Evolutionary conservation across 345 rosid genomes (phyloP), one percentile per base, ranked within the genome.

Genomic region (Alliaria petiolata): DNA sequence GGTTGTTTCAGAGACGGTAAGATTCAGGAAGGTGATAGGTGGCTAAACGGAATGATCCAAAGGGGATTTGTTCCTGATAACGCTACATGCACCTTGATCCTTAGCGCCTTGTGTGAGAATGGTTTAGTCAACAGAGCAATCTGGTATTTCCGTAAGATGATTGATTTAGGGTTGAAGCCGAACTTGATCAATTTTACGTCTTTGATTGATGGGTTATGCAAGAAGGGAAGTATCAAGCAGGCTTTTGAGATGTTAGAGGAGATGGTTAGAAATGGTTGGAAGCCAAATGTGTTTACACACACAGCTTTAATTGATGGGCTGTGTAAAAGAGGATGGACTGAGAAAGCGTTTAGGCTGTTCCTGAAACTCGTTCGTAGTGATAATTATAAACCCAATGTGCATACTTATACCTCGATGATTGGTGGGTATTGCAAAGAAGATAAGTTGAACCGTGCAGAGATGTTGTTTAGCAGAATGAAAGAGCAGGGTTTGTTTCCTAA

Each of bases 311-410:
- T 91, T 62, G 91, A 93, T 51, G 97, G 96, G 50, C 72, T 93
- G 44, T 91, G 98, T 77, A 91, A 83, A 85, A 91, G 89, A 70
- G 89, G 96, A 8, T 91, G 96, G 98, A 93, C 89, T 6, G 98
- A 93, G 58, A 93, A 86, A 80, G 97, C 92, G 36, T 93, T 91
- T 66, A 87, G 97, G 69, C 65, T 91, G 74, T 93, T 93, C 38
- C 76, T 93, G 75, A 91, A 91, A 85, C 92, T 89, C n/a, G 90
- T 89, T 62, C 84, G 87, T 65, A 92, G 93, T 71, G 89, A 87
- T 43, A 79, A 35, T 69, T 85, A 93, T 81, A 88, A 87, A 77
- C 96, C 87, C 0, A 93, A 93, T 76, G 93, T 83, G 47, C 85
- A 83, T 80, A 87, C 93, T 0, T 90, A 90, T 74, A 87, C 93